phyloP scores from a whole-genome alignment of 73 alveolate species.

The Paramecium octaurelia region DNA sequence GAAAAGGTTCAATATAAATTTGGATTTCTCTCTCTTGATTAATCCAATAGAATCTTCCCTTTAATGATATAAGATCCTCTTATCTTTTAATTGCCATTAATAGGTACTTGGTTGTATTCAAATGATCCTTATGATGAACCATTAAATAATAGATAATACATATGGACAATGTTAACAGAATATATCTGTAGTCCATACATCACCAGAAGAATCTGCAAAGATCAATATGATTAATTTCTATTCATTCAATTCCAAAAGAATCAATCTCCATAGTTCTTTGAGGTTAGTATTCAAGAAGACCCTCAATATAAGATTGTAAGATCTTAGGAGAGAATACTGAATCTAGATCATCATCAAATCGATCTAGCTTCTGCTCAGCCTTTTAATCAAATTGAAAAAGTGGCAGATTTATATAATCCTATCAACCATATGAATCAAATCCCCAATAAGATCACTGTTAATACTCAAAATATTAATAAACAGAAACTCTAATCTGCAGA shows the following conservation, averaged over 20 bases:
- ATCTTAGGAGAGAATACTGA: not conserved
- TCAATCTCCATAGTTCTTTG: slow-evolving; percentile 34
- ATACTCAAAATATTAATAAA: not conserved
- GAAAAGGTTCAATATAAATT: slow-evolving; percentile 10
- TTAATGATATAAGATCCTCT: slow-evolving; percentile 33
- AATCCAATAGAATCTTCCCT: slow-evolving; percentile 31
- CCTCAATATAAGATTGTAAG: slow-evolving; percentile 15
- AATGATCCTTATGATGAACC: slow-evolving; percentile 52
- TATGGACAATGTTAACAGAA: slow-evolving; percentile 31
- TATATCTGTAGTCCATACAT: not conserved
- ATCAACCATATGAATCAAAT: not conserved
- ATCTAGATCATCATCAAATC: not conserved
- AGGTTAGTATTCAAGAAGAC: not conserved
- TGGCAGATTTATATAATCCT: not conserved
- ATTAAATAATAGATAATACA: not conserved
- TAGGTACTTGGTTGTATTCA: slow-evolving; percentile 35
- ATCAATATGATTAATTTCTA: slow-evolving; percentile 1
- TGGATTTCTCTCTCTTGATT: slow-evolving; percentile 46
- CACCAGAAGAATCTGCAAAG: slow-evolving; percentile 22
- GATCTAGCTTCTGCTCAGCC: slow-evolving; percentile 17
- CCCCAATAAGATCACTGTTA: not conserved
- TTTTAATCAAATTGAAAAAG: not conserved
- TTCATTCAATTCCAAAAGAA: slow-evolving; percentile 3
- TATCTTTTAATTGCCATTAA: slow-evolving; percentile 2
- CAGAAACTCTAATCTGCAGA: not conserved